These are phyloP conservation scores for Pythium brachiatum DNA, from an alignment of 352 stramenopile species.

Conservation along the genomic window DNA sequence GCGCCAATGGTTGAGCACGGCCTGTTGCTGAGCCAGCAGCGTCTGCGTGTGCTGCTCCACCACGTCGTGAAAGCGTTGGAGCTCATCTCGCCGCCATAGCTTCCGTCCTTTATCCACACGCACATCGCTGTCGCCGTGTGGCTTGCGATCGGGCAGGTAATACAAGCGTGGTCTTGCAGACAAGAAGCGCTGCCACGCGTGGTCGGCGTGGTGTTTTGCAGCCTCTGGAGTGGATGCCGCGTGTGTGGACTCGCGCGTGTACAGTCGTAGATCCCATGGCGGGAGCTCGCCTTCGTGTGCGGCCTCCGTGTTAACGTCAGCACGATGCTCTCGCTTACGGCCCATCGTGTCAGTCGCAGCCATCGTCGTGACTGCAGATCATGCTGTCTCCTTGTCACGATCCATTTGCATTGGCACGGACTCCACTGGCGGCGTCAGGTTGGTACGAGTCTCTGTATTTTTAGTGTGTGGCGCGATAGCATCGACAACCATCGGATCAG, in stretches of 20 bases:
- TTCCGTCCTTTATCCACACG: slow-evolving; percentile 21
- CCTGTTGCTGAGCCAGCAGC: slow-evolving; percentile 39
- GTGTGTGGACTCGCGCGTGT: slow-evolving; percentile 39
- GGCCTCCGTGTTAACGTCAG: background rate
- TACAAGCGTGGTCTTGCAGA: slow-evolving; percentile 37
- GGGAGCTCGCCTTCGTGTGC: background rate
- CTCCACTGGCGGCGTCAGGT: background rate
- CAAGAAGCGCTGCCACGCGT: slow-evolving; percentile 39
- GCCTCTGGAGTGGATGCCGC: slow-evolving; percentile 4
- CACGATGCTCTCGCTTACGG: background rate
- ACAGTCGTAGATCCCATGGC: slow-evolving; percentile 39
- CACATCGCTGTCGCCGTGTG: slow-evolving; percentile 40
- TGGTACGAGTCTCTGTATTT: background rate
- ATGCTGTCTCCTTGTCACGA: background rate
- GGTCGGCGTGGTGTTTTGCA: slow-evolving; percentile 22
- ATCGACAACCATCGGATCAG: background rate
- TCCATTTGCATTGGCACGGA: too few species aligned
- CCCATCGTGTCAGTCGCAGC: background rate
- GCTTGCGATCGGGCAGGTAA: slow-evolving; percentile 46
- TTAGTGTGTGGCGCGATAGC: background rate
- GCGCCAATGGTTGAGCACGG: slow-evolving; percentile 38
- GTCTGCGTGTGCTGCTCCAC: slow-evolving; percentile 36
- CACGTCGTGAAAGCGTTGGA: slow-evolving; percentile 35
- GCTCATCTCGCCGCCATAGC: slow-evolving; percentile 49
- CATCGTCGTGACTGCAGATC: background rate